A percentile compares a stretch with the other conserved stretches of the same genome.
Evolutionary conservation across 257 asterid species (phyloP).

Genomic region (Jaltomata sinuosa): DNA sequence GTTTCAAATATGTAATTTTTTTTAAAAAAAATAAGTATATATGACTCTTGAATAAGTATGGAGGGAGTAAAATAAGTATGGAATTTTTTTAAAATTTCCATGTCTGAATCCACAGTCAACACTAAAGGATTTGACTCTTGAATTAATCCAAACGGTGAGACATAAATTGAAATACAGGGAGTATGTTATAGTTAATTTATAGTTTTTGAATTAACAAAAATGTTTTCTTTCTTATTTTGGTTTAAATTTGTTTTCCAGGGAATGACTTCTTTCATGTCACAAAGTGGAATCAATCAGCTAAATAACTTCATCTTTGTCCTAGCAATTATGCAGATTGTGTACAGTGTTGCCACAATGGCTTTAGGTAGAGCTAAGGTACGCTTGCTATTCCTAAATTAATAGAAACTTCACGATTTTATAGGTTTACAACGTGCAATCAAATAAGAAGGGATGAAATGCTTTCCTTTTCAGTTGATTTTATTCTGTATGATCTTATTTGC

Average conservation of each 20-base stretch:
- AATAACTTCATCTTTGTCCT: conserved; percentile 66
- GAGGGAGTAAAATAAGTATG: no score
- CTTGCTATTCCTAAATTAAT: background rate
- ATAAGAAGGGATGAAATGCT: no score
- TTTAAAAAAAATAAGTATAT: no score
- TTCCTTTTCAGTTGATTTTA: no score
- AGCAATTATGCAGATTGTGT: conserved; percentile 70
- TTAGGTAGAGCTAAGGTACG: conserved; percentile 74
- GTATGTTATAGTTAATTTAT: background rate
- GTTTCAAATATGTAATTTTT: no score
- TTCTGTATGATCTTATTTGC: no score
- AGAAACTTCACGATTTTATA: no score
- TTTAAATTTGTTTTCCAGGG: conserved; percentile 25
- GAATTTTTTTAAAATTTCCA: background rate
- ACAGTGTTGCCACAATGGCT: conserved; percentile 57
- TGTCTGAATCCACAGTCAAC: background rate
- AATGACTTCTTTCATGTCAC: conserved; percentile 53
- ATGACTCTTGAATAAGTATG: no score
- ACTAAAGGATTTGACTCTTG: background rate
- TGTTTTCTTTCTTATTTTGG: background rate
- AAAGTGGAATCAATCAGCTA: conserved; percentile 53
- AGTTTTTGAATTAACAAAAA: background rate
- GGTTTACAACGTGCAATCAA: no score
- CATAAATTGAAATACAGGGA: background rate
- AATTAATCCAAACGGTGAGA: background rate